Evolutionary conservation across 2,329 filamentous ascomycete genomes (phyloP), one percentile per base, ranked within the genome.

Genomic region (Cercospora janseana): DNA sequence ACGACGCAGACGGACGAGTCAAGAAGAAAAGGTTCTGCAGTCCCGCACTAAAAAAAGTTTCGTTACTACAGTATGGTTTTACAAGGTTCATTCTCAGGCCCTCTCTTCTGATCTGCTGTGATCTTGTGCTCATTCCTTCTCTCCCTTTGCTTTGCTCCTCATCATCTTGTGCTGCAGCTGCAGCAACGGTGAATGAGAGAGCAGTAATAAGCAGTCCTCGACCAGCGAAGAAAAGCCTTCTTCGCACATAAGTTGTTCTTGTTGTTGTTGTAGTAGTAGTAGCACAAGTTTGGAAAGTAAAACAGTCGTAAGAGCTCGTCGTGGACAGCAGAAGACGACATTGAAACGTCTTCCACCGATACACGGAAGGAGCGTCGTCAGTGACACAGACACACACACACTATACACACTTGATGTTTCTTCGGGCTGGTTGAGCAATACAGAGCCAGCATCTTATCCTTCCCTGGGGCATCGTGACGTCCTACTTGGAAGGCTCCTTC

Each of bases 361-460:
- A 6, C 2, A 38, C n/a, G n/a, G 35, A 38, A 20, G 2, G 34
- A 34, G 5, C 24, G 18, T 38, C n/a, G 35, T 10, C 12, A 20
- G 38, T 31, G 6, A n/a, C n/a, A n/a, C n/a, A n/a, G n/a, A n/a
- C n/a, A n/a, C n/a, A n/a, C n/a, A n/a, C n/a, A n/a, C n/a, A n/a
- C n/a, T n/a, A n/a, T n/a, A n/a, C n/a, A n/a, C n/a, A n/a, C n/a
- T n/a, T n/a, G n/a, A n/a, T n/a, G 40, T 29, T 29, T 16, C 16
- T n/a, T 23, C 16, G 27, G 41, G 46, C 51, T 49, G 46, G 51
- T 37, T 53, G 51, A 49, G 51, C 51, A 24, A 32, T 49, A 53
- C 51, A 53, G 51, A 53, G 46, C 46, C 37, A 49, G 46, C 38
- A 4, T 42, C 27, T 41, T 24, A 29, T 32, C 15, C 24, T 23